Evolutionary conservation across 2,329 filamentous ascomycete species (phyloP), one percentile per base, ranked within the genome.

Genomic region (Colletotrichum eremochloae): DNA sequence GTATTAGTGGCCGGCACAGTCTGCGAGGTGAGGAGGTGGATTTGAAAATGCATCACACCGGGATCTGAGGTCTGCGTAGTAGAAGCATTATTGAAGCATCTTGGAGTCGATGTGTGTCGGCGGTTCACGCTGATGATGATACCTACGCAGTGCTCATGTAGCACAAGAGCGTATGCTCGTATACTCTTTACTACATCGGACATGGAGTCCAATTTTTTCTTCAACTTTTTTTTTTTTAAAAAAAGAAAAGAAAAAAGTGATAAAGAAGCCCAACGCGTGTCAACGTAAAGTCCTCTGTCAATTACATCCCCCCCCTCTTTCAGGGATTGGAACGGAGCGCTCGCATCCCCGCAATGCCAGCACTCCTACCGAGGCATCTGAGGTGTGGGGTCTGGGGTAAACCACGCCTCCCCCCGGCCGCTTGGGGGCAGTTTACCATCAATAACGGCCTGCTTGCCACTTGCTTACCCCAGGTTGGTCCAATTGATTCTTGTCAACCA

Each of bases 321-420:
- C 29, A 20, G 36, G 11, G 15, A 64, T 6, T 33, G 50, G 24
- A 33, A 40, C 61, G 31, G n/a, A 24, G 62, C 58, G 61, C 67
- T 65, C 61, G 61, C 55, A 62, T 33, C 52, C 68, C 71, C 71
- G 52, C 67, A 71, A 68, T 73, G 57, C 48, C 50, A 56, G 53
- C 42, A 40, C 68, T 60, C 55, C 62, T 73, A 63, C 71, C 71
- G 71, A 73, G 71, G 71, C 67, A 71, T 71, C 67, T 71, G 56
- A 53, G 67, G 44, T 72, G 70, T 73, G 71, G 71, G 71, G 71
- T 73, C 71, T 38, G 71, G 67, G 67, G 71, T 71, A 67, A 40
- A 31, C 44, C 40, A 52, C 58, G 8, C 29, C 8, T 24, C 48
- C 46, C 46, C 46, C n/a, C 1, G 20, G 20, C 42, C 42, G 20